Evolutionary conservation across 2,329 filamentous ascomycete genomes (phyloP).

Genomic region (Lomentospora prolificans): DNA sequence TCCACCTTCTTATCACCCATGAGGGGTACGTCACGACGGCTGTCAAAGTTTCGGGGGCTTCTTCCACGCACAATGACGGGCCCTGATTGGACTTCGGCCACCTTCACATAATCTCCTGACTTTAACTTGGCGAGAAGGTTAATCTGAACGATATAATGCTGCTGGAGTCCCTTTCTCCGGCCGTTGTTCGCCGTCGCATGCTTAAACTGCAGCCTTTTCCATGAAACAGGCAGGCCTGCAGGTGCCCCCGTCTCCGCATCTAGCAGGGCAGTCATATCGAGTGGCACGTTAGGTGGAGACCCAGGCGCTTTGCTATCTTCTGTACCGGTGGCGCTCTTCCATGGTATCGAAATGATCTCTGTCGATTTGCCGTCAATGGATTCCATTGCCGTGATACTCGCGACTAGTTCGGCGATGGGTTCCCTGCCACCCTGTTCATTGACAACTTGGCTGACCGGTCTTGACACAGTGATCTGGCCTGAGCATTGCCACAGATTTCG

Average conservation of each 20-base stretch:
- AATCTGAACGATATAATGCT: conserved; percentile 86
- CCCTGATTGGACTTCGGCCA: conserved; percentile 80
- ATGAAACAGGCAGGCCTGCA: conserved; percentile 74
- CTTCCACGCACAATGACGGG: conserved; percentile 92
- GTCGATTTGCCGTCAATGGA: conserved; percentile 86
- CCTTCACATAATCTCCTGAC: conserved; percentile 54
- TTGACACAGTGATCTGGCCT: conserved; percentile 72
- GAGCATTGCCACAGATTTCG: conserved; percentile 93
- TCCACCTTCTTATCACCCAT: conserved; percentile 40
- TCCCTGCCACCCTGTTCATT: conserved; percentile 69
- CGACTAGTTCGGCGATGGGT: conserved; percentile 66
- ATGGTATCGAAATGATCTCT: conserved; percentile 93
- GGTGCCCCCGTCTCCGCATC: conserved; percentile 65
- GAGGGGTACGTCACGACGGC: conserved; percentile 73
- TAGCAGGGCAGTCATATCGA: conserved; percentile 48
- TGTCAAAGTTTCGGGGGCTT: conserved; percentile 90
- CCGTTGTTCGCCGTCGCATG: conserved; percentile 96
- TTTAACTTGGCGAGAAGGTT: conserved; percentile 70
- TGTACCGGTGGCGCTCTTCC: conserved; percentile 59
- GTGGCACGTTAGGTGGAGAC: conserved; percentile 42
- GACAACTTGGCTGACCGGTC: conserved; percentile 56
- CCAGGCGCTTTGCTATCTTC: conserved; percentile 40
- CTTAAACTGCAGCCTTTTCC: conserved; percentile 92
- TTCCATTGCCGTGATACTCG: conserved; percentile 77
- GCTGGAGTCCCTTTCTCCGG: conserved; percentile 83